Evolutionary conservation across 2,329 filamentous ascomycete genomes (phyloP), one percentile per base, ranked within the genome.

Genomic region (Dryadomyces quercus-mongolicae): DNA sequence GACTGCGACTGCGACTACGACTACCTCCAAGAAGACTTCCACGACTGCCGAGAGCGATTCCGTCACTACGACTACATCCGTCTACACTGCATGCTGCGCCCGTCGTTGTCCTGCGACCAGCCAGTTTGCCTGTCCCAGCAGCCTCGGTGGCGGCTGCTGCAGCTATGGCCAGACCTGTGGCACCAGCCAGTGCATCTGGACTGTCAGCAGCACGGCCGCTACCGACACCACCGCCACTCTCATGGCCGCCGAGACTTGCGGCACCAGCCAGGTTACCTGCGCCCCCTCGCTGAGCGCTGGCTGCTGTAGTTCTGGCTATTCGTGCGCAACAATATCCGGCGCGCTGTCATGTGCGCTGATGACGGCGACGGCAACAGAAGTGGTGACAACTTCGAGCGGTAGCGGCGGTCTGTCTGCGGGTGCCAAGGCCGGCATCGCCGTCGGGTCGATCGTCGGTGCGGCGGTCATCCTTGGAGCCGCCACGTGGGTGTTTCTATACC

Each of bases 391-490:
- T 12, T 56, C 48, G 3, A 38, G 51, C 51, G 53, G 49, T 25
- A 52, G 46, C 25, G 55, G 54, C 2, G 63, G 63, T 2, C 62
- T 80, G 6, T 74, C 74, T 1, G 63, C 69, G 1, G 77, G 74
- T 1, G 78, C 76, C 2, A 79, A 75, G 60, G 77, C 75, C 0
- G 80, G 80, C 2, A 75, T 84, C n/a, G 78, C 74, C 6, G 68
- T 76, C 0, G 80, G 77, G 18, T 71, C 76, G 3, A 70, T 74
- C 1, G 62, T 76, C 0, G 74, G 67, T 31, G 70, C 67, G 1
- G 66, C 69, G 3, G 47, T 71, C 6, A 44, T 77, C 15, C 65
- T 77, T 42, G 75, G 69, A 3, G 61, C 61, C 3, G 57, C 72
- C 16, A 68, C 71, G 0, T 82, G 74, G 73, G 67, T 76, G 55